Conservation (phyloP, 805 yeast genomes). For the Yamadazyma tumulicola region DNA sequence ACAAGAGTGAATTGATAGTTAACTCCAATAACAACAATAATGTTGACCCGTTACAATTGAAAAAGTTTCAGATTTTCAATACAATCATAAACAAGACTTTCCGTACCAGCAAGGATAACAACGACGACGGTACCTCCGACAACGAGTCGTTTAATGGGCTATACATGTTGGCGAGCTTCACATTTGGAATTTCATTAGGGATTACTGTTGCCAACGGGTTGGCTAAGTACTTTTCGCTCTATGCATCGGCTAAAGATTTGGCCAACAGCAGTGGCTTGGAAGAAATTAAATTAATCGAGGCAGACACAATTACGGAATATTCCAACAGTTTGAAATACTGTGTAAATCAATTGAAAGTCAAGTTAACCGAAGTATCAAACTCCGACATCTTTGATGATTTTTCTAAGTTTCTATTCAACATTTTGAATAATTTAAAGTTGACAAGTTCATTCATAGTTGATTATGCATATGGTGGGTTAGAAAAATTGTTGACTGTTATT, state of each 20-base stretch:
- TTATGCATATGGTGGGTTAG: conserved; percentile 23
- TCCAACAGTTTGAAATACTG: conserved; percentile 1
- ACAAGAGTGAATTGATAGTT: conserved; percentile 25
- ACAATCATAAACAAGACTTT: conserved; percentile 1
- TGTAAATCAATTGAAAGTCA: background rate
- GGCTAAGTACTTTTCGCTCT: conserved; percentile 8
- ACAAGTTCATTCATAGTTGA: conserved; percentile 16
- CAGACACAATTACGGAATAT: conserved; percentile 3
- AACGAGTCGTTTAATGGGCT: conserved; percentile 19
- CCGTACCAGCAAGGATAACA: background rate
- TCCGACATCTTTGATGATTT: conserved; percentile 7
- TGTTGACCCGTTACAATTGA: conserved; percentile 13
- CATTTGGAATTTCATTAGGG: conserved; percentile 38
- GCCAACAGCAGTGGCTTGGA: background rate
- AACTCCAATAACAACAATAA: conserved; percentile 3
- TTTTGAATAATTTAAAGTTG: conserved; percentile 6
- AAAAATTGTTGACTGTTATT: conserved; percentile 13
- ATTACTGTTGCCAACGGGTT: conserved; percentile 24
- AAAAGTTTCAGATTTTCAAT: conserved; percentile 6
- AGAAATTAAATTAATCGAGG: background rate
- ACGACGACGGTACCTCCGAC: conserved; percentile 19
- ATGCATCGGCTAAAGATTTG: background rate
- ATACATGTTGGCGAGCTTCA: conserved; percentile 31
- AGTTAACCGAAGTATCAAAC: background rate
- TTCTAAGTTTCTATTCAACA: conserved; percentile 4